phyloP scores from a whole-genome alignment of 768 basidiomycete species.

The Podaxis pistillaris region DNA sequence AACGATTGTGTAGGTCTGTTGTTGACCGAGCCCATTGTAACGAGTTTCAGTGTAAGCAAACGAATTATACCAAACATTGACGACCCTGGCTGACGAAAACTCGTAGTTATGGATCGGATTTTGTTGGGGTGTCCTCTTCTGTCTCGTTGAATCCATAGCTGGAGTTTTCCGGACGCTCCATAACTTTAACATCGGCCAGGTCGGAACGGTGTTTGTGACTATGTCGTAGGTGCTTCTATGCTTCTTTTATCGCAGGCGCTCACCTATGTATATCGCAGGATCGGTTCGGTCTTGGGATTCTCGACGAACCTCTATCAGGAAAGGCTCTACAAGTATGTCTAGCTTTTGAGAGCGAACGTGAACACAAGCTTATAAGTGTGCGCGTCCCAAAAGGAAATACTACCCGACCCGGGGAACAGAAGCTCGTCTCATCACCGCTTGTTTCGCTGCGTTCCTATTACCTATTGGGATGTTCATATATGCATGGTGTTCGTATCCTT shows the following conservation, averaged over 20 bases:
- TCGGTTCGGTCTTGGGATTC: conserved; percentile 55
- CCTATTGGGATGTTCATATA: conserved; percentile 70
- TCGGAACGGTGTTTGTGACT: conserved; percentile 58
- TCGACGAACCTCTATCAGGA: conserved; percentile 47
- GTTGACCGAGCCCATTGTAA: conserved; percentile 71
- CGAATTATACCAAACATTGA: conserved; percentile 27
- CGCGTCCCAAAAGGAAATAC: conserved; percentile 26
- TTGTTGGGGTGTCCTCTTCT: conserved; percentile 74
- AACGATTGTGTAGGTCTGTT: conserved; percentile 48
- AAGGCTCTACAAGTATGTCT: conserved; percentile 43
- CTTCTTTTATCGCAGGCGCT: background rate
- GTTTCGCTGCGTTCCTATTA: conserved; percentile 50
- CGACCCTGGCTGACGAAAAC: background rate
- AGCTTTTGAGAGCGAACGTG: background rate
- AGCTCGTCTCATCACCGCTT: conserved; percentile 59
- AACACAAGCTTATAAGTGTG: background rate
- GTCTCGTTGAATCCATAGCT: conserved; percentile 53
- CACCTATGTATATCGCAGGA: conserved; percentile 31
- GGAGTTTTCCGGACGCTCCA: conserved; percentile 54
- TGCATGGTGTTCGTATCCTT: conserved; percentile 59
- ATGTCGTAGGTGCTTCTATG: conserved; percentile 45
- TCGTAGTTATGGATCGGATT: conserved; percentile 69
- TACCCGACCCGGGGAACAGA: conserved; percentile 42
- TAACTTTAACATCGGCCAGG: conserved; percentile 54
- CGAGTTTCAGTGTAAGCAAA: conserved; percentile 64